Conservation (phyloP, 2,329 filamentous ascomycete genomes). For the Clarireedia hainanense region DNA sequence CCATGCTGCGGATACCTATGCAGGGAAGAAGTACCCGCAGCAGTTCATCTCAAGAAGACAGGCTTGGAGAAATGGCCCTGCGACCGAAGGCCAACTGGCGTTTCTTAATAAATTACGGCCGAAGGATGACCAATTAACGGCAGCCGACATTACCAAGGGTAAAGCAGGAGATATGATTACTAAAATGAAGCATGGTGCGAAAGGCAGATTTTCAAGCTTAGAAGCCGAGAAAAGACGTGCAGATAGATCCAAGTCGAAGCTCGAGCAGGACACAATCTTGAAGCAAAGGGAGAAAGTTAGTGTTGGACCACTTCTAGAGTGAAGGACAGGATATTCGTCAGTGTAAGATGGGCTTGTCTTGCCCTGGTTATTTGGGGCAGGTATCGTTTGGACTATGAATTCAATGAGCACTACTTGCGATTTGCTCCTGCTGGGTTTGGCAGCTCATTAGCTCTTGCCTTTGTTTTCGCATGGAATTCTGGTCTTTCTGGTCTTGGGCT, state of each 20-base stretch:
- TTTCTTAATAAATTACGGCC: slow-evolving; percentile 61
- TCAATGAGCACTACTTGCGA: not conserved
- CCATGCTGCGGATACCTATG: slow-evolving; percentile 78
- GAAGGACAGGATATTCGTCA: not conserved
- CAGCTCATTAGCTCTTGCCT: no score
- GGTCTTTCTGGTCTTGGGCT: no score
- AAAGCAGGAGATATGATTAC: slow-evolving; percentile 86
- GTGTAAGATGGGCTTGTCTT: not conserved
- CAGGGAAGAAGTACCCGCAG: slow-evolving; percentile 55
- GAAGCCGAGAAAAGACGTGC: slow-evolving; percentile 45
- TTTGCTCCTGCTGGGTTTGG: no score
- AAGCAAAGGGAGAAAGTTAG: slow-evolving; percentile 43
- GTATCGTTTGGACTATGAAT: not conserved
- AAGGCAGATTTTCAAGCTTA: slow-evolving; percentile 49
- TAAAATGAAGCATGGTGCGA: slow-evolving; percentile 77
- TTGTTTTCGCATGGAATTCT: no score
- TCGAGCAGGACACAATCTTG: slow-evolving; percentile 34
- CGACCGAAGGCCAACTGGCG: slow-evolving; percentile 57
- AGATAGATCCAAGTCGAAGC: slow-evolving; percentile 31
- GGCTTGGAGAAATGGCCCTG: slow-evolving; percentile 60
- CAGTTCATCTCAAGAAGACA: slow-evolving; percentile 59
- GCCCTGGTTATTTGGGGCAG: no score
- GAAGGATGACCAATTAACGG: slow-evolving; percentile 45
- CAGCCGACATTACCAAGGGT: slow-evolving; percentile 63
- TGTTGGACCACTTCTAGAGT: slow-evolving; percentile 43